Conservation (phyloP, 768 basidiomycete species). For the Amanita phalloides region DNA sequence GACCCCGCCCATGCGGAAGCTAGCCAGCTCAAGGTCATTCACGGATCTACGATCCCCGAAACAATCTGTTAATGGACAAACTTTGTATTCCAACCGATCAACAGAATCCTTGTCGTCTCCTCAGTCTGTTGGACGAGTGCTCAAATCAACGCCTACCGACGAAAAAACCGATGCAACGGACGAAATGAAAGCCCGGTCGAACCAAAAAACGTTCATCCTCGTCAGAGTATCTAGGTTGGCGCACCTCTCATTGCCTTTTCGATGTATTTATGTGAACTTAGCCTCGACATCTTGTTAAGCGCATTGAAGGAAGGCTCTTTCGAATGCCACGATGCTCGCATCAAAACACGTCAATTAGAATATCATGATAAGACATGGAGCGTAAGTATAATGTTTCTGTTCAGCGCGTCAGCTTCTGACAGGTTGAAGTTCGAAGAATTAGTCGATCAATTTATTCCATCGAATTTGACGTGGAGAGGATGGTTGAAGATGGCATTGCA, state of each 20-base stretch:
- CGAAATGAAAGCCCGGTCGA: conserved; percentile 76
- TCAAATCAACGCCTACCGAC: not conserved
- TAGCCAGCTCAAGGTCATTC: conserved; percentile 58
- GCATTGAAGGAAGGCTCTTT: conserved; percentile 81
- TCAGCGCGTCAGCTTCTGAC: conserved; percentile 3
- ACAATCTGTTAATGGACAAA: not conserved
- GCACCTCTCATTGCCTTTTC: conserved; percentile 6
- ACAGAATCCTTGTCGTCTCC: not conserved
- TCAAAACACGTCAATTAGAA: conserved; percentile 70
- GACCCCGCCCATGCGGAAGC: conserved; percentile 34
- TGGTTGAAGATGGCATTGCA: conserved; percentile 81
- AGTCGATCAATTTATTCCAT: conserved; percentile 71
- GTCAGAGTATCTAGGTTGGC: conserved; percentile 63
- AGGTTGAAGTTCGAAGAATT: conserved; percentile 60
- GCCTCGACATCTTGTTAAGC: conserved; percentile 64
- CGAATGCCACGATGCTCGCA: conserved; percentile 67
- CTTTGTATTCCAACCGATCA: conserved; percentile 5
- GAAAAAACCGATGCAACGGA: conserved; percentile 48
- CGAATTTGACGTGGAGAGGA: conserved; percentile 67
- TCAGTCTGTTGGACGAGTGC: not conserved
- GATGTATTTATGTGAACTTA: conserved; percentile 17
- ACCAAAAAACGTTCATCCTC: conserved; percentile 73
- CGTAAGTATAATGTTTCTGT: conserved; percentile 30
- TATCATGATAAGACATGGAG: conserved; percentile 80
- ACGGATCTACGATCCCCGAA: conserved; percentile 43